phyloP scores from a whole-genome alignment of 169 alveolate genomes.

The Plasmodium inui region DNA sequence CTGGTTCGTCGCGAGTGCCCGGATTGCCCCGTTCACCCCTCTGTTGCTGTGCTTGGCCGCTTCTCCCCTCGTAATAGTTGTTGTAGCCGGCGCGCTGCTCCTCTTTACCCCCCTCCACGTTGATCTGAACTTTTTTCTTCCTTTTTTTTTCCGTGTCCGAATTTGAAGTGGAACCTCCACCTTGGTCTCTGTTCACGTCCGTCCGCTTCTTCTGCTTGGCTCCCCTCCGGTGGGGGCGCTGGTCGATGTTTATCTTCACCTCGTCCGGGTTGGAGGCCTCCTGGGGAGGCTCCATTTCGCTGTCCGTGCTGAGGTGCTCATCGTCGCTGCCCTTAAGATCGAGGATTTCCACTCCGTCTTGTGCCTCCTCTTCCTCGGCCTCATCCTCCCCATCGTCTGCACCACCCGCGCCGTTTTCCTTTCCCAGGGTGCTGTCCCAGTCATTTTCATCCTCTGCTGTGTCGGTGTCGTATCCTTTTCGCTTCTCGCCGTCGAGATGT shows the following conservation, averaged over 20 bases:
- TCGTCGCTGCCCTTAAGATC: background rate
- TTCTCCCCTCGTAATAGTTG: background rate
- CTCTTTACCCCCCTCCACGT: background rate
- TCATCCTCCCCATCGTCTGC: background rate
- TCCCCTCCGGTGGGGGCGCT: background rate
- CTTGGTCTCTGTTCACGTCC: background rate
- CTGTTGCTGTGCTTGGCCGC: background rate
- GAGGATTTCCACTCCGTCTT: background rate
- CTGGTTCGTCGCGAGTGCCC: no score
- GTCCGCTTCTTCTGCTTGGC: background rate
- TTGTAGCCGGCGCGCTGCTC: background rate
- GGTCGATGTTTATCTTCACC: background rate
- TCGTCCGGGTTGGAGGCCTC: background rate
- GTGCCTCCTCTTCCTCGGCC: background rate
- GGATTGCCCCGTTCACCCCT: no score
- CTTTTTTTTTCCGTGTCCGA: background rate
- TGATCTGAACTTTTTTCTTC: background rate
- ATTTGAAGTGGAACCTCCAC: background rate
- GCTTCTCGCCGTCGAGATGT: background rate
- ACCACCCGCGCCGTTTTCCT: background rate
- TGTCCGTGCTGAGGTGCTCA: background rate
- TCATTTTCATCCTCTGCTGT: background rate
- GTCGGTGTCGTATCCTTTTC: background rate
- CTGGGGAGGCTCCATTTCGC: background rate
- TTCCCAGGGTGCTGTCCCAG: background rate